phyloP scores from a whole-genome alignment of 2,329 filamentous ascomycete genomes.

The Trichoderma brevicompactum region DNA sequence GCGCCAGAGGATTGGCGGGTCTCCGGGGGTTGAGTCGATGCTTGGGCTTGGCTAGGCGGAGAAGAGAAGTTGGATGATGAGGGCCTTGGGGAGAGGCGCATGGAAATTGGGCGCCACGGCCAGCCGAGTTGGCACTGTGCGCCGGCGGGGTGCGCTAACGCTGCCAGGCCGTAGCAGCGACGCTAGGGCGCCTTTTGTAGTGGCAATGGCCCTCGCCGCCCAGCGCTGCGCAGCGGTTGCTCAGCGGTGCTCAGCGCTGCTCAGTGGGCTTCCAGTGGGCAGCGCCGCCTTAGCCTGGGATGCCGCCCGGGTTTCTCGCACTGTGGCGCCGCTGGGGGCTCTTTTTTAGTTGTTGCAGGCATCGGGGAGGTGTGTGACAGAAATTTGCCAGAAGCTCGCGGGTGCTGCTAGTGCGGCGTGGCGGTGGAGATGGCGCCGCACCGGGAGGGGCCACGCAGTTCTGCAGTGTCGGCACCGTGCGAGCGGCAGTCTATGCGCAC shows the following conservation, averaged over 20 bases:
- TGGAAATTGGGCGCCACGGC: too few species aligned
- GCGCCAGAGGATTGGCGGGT: slow-evolving; percentile 3
- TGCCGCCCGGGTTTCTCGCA: not conserved
- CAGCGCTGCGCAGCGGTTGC: too few species aligned
- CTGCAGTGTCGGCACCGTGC: not conserved
- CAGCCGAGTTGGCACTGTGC: slow-evolving; percentile 12
- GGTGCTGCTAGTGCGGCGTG: slow-evolving; percentile 1
- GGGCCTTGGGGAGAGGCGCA: not conserved
- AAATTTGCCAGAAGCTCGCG: slow-evolving; percentile 19
- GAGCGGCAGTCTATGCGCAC: not conserved
- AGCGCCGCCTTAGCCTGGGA: not conserved
- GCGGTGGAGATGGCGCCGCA: not conserved
- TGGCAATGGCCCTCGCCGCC: not conserved
- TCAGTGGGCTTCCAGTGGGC: slow-evolving; percentile 6
- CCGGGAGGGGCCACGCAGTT: not conserved
- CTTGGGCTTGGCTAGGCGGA: not conserved
- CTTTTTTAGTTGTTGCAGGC: slow-evolving; percentile 8
- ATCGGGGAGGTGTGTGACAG: slow-evolving; percentile 11
- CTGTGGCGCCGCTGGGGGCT: slow-evolving; percentile 1
- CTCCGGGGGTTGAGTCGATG: not conserved
- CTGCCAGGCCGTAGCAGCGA: not conserved
- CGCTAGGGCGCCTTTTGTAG: not conserved
- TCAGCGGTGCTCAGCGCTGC: too few species aligned
- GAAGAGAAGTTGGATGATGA: not conserved
- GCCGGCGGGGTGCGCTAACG: not conserved